Evolutionary conservation across 1,284 basidiomycete species (phyloP).

Genomic region (Irpex sp.): DNA sequence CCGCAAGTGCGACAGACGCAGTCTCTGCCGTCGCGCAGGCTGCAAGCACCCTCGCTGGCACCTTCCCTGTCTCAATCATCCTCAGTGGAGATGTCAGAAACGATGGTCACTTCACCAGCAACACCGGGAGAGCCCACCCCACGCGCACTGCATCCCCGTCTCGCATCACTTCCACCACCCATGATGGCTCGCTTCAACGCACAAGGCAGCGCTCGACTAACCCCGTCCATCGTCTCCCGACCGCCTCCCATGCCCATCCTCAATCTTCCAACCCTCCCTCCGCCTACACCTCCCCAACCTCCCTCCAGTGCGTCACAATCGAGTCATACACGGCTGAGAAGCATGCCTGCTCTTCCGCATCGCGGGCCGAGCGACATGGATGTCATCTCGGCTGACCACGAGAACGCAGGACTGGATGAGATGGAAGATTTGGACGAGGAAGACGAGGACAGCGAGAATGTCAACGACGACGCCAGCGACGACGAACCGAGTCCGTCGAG

Average conservation of each 20-base stretch:
- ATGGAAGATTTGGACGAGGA: conserved; percentile 36
- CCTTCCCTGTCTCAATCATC: neutral
- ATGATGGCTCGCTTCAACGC: conserved; percentile 30
- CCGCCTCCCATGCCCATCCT: conserved; percentile 47
- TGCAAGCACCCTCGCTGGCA: conserved; percentile 2
- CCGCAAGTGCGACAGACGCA: neutral
- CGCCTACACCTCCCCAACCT: conserved; percentile 19
- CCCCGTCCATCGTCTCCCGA: conserved; percentile 46
- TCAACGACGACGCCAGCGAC: conserved; percentile 23
- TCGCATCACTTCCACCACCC: conserved; percentile 29
- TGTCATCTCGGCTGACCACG: conserved; percentile 33
- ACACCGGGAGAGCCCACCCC: conserved; percentile 2
- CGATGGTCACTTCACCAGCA: neutral
- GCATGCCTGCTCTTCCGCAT: conserved; percentile 48
- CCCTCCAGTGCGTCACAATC: conserved; percentile 17
- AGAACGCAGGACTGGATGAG: conserved; percentile 34
- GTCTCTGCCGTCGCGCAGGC: conserved; percentile 5
- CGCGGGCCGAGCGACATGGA: conserved; percentile 36
- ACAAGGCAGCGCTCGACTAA: conserved; percentile 39
- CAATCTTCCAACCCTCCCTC: conserved; percentile 44
- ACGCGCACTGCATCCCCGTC: conserved; percentile 18
- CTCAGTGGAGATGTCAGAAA: neutral
- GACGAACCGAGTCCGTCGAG: conserved; percentile 28
- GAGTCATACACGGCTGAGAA: conserved; percentile 33
- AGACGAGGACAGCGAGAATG: conserved; percentile 27